A percentile compares a stretch with the other conserved stretches of the same genome.
Conservation (phyloP, 139 green algal species). For the Tetradesmus lagerheimii region DNA sequence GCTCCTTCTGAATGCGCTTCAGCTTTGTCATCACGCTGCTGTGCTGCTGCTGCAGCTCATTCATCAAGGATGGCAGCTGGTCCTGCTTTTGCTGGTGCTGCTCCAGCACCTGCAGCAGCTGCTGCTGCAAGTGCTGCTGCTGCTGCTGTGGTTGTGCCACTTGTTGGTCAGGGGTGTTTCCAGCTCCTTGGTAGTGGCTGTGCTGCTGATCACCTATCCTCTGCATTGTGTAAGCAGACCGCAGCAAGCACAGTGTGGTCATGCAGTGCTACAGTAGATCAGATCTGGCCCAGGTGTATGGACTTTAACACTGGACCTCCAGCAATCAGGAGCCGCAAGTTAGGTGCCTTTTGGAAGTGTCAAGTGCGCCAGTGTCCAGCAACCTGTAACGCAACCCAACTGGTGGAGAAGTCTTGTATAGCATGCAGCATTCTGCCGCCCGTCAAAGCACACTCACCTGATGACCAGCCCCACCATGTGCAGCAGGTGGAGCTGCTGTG, state of each 20-base stretch:
- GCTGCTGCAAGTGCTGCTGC: neutral
- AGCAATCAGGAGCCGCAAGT: too few relatives aligned
- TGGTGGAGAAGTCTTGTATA: too few relatives aligned
- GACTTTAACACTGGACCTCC: too few relatives aligned
- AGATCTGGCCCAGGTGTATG: too few relatives aligned
- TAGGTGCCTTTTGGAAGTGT: too few relatives aligned
- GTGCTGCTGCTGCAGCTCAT: slow-evolving; percentile 20
- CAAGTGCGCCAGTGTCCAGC: too few relatives aligned
- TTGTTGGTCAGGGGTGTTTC: neutral
- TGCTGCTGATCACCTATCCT: neutral
- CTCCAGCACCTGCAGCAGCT: neutral
- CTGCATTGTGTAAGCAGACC: neutral
- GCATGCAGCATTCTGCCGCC: too few relatives aligned
- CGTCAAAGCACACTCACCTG: neutral
- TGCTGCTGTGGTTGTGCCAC: neutral
- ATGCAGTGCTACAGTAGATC: too few relatives aligned
- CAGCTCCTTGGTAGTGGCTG: neutral
- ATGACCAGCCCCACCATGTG: neutral
- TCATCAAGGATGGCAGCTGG: neutral
- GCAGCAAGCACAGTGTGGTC: neutral
- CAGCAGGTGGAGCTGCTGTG: neutral
- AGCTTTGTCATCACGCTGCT: neutral
- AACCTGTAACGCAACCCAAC: too few relatives aligned
- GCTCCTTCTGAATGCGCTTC: neutral
- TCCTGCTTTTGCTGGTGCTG: neutral